Evolutionary conservation across 2,329 filamentous ascomycete genomes (phyloP), one percentile per base, ranked within the genome.

Genomic region (Penicillium sp.): DNA sequence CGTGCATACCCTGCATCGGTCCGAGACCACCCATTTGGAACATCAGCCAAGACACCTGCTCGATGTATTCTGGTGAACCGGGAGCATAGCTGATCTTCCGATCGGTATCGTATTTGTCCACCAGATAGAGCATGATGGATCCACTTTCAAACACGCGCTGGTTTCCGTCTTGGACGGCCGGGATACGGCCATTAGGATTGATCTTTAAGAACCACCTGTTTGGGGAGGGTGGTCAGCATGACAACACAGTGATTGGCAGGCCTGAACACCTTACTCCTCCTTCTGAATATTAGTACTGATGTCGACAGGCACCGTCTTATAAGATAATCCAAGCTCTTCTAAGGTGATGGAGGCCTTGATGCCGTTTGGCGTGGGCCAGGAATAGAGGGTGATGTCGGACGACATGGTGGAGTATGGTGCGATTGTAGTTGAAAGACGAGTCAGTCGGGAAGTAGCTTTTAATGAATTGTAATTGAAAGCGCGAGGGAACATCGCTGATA

Each of bases 141-240:
- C 75, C 76, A 43, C 74, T 75, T 56, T 80, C 77, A 57, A 80
- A 80, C 31, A 80, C 67, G 2, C 71, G 67, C 62, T 73, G 59
- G 1, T 63, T 55, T 34, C 68, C 67, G 60, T 80, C 77, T 28
- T 72, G 67, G 39, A 80, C 69, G 16, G 77, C 78, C 16, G 77
- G 78, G 49, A 80, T 79, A 33, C 77, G 74, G 28, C 77, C 78
- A 59, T 79, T 80, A n/a, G 77, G 78, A 53, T 79, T 79, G 53
- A 79, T 77, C 40, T 75, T 71, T 39, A 79, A 57, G 61, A 74
- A 81, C 76, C 76, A 79, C 10, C 67, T 66, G 19, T 37, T 34
- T 5, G 1, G 26, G n/a, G 8, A 34, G 6, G 2, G 13, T 3
- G 19, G 24, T 33, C 13, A 34, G 19, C 13, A 21, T 18, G 18